Percentiles rank a stretch among this genome's conserved stretches.
These are phyloP conservation scores for Gymnopilus dilepis DNA, from an alignment of 768 basidiomycete genomes.

Conservation along the genomic window DNA sequence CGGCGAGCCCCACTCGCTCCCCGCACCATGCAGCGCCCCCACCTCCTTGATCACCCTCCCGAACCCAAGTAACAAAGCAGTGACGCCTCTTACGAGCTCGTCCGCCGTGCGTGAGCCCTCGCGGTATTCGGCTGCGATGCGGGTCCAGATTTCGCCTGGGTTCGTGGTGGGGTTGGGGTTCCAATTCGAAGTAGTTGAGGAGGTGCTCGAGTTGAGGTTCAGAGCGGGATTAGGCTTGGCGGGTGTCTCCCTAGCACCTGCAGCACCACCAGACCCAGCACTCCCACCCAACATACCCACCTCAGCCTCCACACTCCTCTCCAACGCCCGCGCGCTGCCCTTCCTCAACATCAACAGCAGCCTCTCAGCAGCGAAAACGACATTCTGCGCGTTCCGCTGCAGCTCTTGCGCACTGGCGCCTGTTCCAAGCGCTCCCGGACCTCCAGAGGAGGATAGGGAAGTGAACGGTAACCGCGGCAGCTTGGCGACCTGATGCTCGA, in stretches of 20 bases:
- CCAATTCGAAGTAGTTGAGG: too few relatives aligned
- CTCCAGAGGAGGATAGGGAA: neutral
- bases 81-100: conserved; percentile 78
- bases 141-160: conserved; percentile 63
- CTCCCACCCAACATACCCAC: conserved; percentile 42
- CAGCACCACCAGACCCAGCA: neutral
- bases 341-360: conserved; percentile 65
- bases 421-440: conserved; percentile 29
- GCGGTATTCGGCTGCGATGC: conserved; percentile 72
- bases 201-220: neutral
- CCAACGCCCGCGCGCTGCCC: conserved; percentile 63
- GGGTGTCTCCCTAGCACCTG: too few relatives aligned
- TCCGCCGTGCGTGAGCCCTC: conserved; percentile 77
- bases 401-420: conserved; percentile 53
- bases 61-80: conserved; percentile 75
- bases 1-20: conserved; percentile 32
- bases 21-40: conserved; percentile 28
- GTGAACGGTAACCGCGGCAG: conserved; percentile 37
- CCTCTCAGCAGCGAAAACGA: conserved; percentile 70
- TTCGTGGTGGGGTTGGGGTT: neutral
- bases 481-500: conserved; percentile 68
- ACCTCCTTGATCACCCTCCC: conserved; percentile 72
- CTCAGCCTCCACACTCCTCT: conserved; percentile 78
- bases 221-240: neutral
- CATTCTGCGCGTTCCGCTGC: conserved; percentile 61